Conservation (phyloP, 352 stramenopile species). For the Blastocystis sp. region DNA sequence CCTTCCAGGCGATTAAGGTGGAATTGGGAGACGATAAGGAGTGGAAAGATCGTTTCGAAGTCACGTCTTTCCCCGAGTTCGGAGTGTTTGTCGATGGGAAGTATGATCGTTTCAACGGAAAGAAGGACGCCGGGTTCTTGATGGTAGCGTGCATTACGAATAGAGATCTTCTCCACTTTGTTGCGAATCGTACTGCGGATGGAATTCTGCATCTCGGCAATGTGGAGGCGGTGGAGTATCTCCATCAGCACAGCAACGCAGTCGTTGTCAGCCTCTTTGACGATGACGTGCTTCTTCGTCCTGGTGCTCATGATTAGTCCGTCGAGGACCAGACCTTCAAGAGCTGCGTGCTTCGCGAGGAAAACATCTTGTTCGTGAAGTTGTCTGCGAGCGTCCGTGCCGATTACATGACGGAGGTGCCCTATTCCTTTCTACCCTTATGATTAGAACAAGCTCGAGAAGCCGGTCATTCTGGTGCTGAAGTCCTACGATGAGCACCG, state of each 20-base stretch:
- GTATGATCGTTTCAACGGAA: constrained; percentile 25
- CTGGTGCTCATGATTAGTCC: background rate
- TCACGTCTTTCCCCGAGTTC: constrained; percentile 29
- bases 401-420: background rate
- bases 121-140: constrained; percentile 13
- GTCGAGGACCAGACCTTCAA: constrained; percentile 21
- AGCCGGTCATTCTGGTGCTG: background rate
- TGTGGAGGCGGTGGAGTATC: background rate
- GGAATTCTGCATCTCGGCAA: constrained; percentile 22
- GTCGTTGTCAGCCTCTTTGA: constrained; percentile 5
- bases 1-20: constrained; percentile 35
- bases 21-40: constrained; percentile 44
- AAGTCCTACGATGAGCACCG: constrained; percentile 13
- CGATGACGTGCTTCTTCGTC: background rate
- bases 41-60: constrained; percentile 11
- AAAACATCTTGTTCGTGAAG: constrained; percentile 24
- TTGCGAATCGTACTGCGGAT: constrained; percentile 26
- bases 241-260: background rate
- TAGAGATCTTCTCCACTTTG: constrained; percentile 51
- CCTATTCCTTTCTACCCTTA: background rate
- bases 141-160: background rate
- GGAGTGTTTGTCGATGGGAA: constrained; percentile 35
- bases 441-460: background rate
- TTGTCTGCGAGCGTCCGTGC: background rate
- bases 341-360: background rate